Base-by-base conservation (phyloP, 805 yeast genomes). In the Barnettozyma botsteinii region DNA sequence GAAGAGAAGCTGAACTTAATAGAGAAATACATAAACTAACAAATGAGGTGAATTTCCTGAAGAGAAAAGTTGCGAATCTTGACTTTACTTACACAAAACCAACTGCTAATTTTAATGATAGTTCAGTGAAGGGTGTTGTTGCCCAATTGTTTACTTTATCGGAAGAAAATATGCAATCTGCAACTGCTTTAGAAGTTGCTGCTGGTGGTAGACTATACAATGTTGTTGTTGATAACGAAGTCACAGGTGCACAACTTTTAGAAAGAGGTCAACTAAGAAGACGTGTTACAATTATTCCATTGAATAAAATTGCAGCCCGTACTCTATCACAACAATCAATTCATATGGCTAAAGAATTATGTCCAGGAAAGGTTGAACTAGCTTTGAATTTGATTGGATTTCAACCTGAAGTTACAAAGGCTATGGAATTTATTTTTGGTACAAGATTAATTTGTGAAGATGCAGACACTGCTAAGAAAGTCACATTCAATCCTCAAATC, bases 401-500 rank as follows among this genome's bases (percentile, higher is more conserved):
- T 56, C 86, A 85, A 15, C 60, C 64, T 0, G 86, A 82, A 41
- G 80, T 87, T 18, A 43, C 70, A 4, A 79, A 72, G 39, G 98
- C 98, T 0, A 85, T 94, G 93, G 81, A 85, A 50, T 87, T 77
- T 51, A 86, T 91, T 18, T 93, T 93, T 63, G 98, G 98, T 13
- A 69, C 77, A 18, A 85, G 94, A n/a, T 73, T 94, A 32, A 73
- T 93, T 18, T 93, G 98, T 64, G 66, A 77, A 15, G 94, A 88
- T 61, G 85, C 96, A 0, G 81, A 83, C 13, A 79, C 95, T 0
- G 98, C 98, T 0, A 83, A 89, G 50, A 69, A 71, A 35, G 83
- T 93, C n/a, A 86, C 97, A 0, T 87, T 88, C 58, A 79, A 89
- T 57, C 93, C 91, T 1, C 73, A 77, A 40, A 79, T 91, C 13